Evolutionary conservation across 805 yeast genomes (phyloP).

Genomic region (Pichia kluyveri): DNA sequence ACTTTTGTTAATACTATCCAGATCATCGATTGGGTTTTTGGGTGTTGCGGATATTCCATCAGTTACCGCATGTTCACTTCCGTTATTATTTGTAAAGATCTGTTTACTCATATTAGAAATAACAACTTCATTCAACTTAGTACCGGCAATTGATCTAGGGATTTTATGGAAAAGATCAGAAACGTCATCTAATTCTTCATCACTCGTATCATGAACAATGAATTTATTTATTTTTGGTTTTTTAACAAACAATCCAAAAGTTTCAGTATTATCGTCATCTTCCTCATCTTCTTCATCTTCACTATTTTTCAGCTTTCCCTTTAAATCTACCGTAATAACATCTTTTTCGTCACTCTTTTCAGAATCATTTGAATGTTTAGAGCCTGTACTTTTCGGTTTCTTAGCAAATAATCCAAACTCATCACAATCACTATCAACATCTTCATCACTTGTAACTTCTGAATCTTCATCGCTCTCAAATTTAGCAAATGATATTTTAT

Average conservation of each 20-base stretch:
- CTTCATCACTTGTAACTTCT: neutral
- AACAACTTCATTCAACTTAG: no score
- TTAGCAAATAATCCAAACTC: slow-evolving; percentile 42
- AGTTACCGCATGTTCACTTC: neutral
- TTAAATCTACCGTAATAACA: no score
- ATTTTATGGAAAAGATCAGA: slow-evolving; percentile 53
- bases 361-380: no score
- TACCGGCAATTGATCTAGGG: slow-evolving; percentile 6
- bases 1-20: neutral
- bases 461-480: slow-evolving; percentile 1
- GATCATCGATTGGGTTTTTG: neutral
- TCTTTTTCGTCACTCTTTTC: no score
- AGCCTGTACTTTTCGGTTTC: slow-evolving; percentile 40
- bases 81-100: slow-evolving; percentile 18
- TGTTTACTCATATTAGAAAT: slow-evolving; percentile 48
- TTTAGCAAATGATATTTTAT: slow-evolving; percentile 55
- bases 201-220: slow-evolving; percentile 1
- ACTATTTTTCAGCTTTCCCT: neutral
- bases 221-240: neutral
- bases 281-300: neutral
- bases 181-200: slow-evolving; percentile 30
- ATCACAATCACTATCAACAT: neutral
- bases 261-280: neutral
- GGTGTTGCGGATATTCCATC: neutral
- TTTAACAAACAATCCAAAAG: neutral